Percentiles rank a stretch among this genome's conserved stretches.
Evolutionary conservation across 176 grass and related monocot genomes (phyloP).

Genomic region (Zea mays): DNA sequence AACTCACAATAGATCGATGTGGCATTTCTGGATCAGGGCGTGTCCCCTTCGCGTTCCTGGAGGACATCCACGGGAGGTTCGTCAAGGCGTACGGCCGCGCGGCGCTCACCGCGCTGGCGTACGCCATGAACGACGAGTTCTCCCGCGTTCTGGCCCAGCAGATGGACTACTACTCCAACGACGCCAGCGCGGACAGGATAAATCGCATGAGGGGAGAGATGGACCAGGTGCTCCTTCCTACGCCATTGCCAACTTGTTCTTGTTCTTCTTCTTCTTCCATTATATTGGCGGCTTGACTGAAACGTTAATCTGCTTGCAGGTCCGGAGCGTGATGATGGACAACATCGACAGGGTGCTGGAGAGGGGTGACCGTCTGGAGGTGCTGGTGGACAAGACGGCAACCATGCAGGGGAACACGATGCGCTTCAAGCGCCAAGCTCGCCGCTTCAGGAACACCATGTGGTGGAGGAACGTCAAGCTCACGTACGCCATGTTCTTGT

Average conservation of each 20-base stretch:
- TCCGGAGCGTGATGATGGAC: slow-evolving; percentile 81
- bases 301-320: slow-evolving; percentile 33
- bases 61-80: slow-evolving; percentile 78
- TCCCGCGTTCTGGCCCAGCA: slow-evolving; percentile 80
- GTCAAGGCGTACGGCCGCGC: slow-evolving; percentile 70
- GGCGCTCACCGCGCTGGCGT: slow-evolving; percentile 72
- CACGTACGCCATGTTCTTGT: slow-evolving; percentile 45
- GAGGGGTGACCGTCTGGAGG: slow-evolving; percentile 74
- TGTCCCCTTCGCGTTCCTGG: slow-evolving; percentile 80
- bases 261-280: not conserved
- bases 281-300: not conserved
- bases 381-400: slow-evolving; percentile 79
- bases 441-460: slow-evolving; percentile 73
- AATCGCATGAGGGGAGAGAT: slow-evolving; percentile 89
- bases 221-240: slow-evolving; percentile 43
- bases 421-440: slow-evolving; percentile 78
- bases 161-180: slow-evolving; percentile 85
- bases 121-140: slow-evolving; percentile 89
- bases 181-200: slow-evolving; percentile 76
- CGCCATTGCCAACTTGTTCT: too few species aligned
- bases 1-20: not conserved
- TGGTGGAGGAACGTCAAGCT: slow-evolving; percentile 94
- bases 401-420: slow-evolving; percentile 81
- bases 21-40: slow-evolving; percentile 36
- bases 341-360: slow-evolving; percentile 91